phyloP scores from a whole-genome alignment of 2,329 filamentous ascomycete genomes.

The Sclerotinia minor region DNA sequence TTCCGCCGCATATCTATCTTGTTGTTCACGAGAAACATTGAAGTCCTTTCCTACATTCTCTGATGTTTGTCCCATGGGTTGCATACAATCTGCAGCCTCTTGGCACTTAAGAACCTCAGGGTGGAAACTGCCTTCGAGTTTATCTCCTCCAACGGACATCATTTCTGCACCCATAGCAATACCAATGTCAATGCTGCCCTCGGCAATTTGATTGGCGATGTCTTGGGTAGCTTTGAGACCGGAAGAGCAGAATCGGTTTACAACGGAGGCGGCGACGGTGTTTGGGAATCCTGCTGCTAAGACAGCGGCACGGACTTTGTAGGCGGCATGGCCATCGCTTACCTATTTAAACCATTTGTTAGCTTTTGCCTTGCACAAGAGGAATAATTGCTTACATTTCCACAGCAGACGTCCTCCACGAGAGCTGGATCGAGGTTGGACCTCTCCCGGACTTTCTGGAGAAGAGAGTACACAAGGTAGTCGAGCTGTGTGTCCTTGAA shows the following conservation, averaged over 20 bases:
- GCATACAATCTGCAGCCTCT: slow-evolving; percentile 81
- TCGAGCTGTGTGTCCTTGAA: slow-evolving; percentile 94
- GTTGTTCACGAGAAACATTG: slow-evolving; percentile 72
- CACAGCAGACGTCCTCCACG: slow-evolving; percentile 87
- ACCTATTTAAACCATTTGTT: slow-evolving; percentile 53
- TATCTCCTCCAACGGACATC: slow-evolving; percentile 76
- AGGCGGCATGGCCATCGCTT: slow-evolving; percentile 80
- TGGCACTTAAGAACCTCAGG: slow-evolving; percentile 72
- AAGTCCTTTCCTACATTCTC: slow-evolving; percentile 96
- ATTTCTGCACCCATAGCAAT: slow-evolving; percentile 85
- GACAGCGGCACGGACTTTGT: slow-evolving; percentile 84
- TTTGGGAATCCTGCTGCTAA: slow-evolving; percentile 93
- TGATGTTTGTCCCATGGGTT: slow-evolving; percentile 97
- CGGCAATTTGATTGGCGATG: slow-evolving; percentile 82
- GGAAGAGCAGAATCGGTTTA: slow-evolving; percentile 97
- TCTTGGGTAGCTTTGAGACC: slow-evolving; percentile 94
- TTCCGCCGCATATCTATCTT: slow-evolving; percentile 85
- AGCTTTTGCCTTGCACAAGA: slow-evolving; percentile 1
- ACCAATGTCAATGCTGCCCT: slow-evolving; percentile 81
- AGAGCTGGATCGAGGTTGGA: slow-evolving; percentile 76
- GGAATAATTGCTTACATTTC: slow-evolving; percentile 65
- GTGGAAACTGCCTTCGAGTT: slow-evolving; percentile 72
- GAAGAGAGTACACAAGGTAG: slow-evolving; percentile 77
- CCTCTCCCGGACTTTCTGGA: slow-evolving; percentile 73
- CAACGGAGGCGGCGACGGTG: slow-evolving; percentile 75